phyloP scores from a whole-genome alignment of 2,329 filamentous ascomycete species.

The Aspergillus phoenicis region DNA sequence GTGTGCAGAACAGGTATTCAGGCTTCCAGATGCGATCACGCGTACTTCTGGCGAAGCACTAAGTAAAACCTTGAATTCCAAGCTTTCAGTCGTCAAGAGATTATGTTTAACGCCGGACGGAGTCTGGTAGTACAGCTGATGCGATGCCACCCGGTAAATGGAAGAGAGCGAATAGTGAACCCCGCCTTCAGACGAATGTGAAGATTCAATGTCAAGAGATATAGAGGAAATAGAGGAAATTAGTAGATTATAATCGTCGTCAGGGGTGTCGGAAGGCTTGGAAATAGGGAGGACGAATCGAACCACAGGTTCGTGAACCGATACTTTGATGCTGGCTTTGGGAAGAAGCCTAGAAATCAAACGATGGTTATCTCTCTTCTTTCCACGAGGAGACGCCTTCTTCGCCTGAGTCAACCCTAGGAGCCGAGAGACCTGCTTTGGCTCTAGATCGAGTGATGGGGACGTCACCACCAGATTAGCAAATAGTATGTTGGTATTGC shows the following conservation, averaged over 20 bases:
- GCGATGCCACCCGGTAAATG: constrained; percentile 78
- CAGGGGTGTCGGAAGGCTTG: constrained; percentile 56
- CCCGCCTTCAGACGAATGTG: constrained; percentile 83
- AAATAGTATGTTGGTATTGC: constrained; percentile 94
- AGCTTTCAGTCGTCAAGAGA: constrained; percentile 80
- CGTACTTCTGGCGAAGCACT: constrained; percentile 83
- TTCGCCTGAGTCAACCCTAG: constrained; percentile 71
- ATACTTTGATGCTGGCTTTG: constrained; percentile 92
- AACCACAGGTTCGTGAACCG: constrained; percentile 92
- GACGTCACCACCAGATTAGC: constrained; percentile 96
- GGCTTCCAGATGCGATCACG: constrained; percentile 74
- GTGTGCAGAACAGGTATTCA: constrained; percentile 86
- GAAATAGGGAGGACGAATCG: constrained; percentile 85
- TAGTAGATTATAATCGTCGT: constrained; percentile 89
- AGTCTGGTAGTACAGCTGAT: constrained; percentile 93
- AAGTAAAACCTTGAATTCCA: constrained; percentile 83
- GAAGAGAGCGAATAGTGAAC: constrained; percentile 84
- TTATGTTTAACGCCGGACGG: constrained; percentile 80
- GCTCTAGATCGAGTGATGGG: constrained; percentile 88
- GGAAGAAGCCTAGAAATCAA: constrained; percentile 89
- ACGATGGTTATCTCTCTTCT: constrained; percentile 57
- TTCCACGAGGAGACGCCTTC: constrained; percentile 41
- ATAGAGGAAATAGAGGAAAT: constrained; percentile 95
- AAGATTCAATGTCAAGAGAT: constrained; percentile 90
- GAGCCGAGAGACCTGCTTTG: constrained; percentile 84